Evolutionary conservation across 2,329 filamentous ascomycete species (phyloP), one percentile per base, ranked within the genome.

Genomic region (Colletotrichum eleusines): DNA sequence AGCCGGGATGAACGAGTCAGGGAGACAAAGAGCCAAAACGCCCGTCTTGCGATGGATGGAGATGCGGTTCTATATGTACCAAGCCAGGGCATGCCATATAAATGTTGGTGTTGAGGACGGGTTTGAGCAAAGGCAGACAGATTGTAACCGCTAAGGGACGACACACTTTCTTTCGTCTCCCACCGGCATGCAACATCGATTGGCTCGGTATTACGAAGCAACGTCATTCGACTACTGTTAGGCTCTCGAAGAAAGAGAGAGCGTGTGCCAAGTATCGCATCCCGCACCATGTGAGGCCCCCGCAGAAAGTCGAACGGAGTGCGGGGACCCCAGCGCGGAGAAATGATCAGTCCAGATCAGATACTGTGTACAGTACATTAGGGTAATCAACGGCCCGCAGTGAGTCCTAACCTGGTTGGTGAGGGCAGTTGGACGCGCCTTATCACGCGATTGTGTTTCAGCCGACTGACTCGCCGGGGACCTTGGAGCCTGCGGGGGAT

Each of bases 281-380:
- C 68, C 53, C 53, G 31, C 46, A 61, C 54, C 66, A 11, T 61
- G 67, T 20, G 38, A n/a, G 31, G 7, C 23, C 63, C 51, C 57
- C 68, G 54, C 63, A 68, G 7, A 18, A 42, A 55, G 31, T n/a
- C 51, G 44, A 54, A 8, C 12, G 8, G n/a, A 62, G 58, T 68
- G 68, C 64, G 68, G 68, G 68, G 68, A 63, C 68, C 64, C 68
- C 68, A 71, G 57, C 67, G 67, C 50, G 67, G 63, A 66, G 67
- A 51, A 64, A 18, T 46, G 35, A 40, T 58, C 35, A 50, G 61
- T 58, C 18, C 55, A 58, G 46, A 55, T 51, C 50, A 46, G 35
- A 23, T 46, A n/a, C n/a, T n/a, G n/a, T n/a, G n/a, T n/a, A n/a
- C n/a, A n/a, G n/a, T n/a, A 44, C 42, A 12, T 8, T 40, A 55